phyloP scores from a whole-genome alignment of 176 grass and related monocot species.

The Cenchrus fungigraminus region DNA sequence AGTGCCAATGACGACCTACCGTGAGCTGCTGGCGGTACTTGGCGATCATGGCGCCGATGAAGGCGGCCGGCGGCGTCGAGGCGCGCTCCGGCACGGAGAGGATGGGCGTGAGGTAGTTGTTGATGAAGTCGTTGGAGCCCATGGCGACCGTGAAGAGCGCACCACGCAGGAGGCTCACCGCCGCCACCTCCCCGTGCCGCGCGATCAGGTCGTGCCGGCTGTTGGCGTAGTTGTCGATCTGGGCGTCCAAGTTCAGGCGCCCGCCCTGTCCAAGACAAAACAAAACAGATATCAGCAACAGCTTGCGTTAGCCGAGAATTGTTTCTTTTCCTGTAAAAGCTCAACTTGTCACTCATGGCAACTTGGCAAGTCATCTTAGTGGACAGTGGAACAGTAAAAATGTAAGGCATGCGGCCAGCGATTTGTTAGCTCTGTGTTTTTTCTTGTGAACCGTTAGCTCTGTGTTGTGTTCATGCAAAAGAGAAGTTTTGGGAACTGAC shows the following conservation, averaged over 20 bases:
- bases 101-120: constrained; percentile 81
- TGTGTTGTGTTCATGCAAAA: constrained; percentile 5
- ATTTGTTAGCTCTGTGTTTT: neutral
- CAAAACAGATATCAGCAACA: neutral
- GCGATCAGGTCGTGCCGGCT: constrained; percentile 69
- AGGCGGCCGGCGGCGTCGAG: constrained; percentile 49
- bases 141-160: constrained; percentile 74
- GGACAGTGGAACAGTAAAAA: neutral
- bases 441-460: neutral
- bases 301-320: neutral
- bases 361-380: neutral
- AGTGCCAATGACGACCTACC: constrained; percentile 6
- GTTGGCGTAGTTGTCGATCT: constrained; percentile 77
- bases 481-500: neutral
- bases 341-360: neutral
- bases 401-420: neutral
- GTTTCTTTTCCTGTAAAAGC: neutral
- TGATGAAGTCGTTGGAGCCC: constrained; percentile 92
- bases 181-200: constrained; percentile 44
- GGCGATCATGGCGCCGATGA: constrained; percentile 56
- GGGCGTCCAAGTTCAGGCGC: constrained; percentile 73
- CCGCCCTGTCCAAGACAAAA: constrained; percentile 50
- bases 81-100: constrained; percentile 57
- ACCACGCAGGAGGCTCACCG: constrained; percentile 52
- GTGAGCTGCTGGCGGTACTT: constrained; percentile 72